phyloP scores from a whole-genome alignment of 2,329 filamentous ascomycete genomes.

The Colletotrichum simmondsii region DNA sequence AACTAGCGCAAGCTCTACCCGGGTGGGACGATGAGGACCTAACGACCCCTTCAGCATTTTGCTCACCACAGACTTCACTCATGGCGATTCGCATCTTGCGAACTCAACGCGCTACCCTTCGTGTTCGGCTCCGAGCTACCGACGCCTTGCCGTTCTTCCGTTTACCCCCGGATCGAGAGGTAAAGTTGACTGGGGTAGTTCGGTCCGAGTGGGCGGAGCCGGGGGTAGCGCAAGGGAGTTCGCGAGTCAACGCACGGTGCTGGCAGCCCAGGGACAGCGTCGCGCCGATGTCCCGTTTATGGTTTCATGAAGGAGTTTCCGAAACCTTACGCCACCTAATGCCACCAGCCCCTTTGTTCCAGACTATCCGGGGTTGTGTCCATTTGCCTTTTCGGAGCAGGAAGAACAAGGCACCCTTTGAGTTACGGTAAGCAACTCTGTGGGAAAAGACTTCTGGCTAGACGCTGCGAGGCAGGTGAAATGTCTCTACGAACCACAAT shows the following conservation, averaged over 20 bases:
- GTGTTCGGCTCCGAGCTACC: not conserved
- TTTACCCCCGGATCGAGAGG: not conserved
- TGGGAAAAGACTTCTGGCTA: too few relatives aligned
- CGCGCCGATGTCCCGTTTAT: not conserved
- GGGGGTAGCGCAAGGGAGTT: not conserved
- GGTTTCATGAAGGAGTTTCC: conserved; percentile 17
- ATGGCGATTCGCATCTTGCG: not conserved
- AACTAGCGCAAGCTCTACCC: not conserved
- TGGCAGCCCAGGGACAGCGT: not conserved
- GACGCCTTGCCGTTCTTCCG: not conserved
- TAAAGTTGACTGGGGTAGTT: not conserved
- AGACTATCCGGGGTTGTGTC: not conserved
- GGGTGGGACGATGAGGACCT: not conserved
- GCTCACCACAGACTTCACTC: not conserved
- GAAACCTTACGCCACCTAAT: conserved; percentile 12
- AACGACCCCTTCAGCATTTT: not conserved
- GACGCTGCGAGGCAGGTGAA: not conserved
- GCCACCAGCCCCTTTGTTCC: not conserved
- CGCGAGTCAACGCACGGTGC: not conserved
- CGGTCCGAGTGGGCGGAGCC: conserved; percentile 6
- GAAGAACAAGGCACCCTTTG: not conserved
- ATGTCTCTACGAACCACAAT: not conserved
- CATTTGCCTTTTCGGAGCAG: conserved; percentile 1
- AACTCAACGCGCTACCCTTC: not conserved
- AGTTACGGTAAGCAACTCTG: not conserved